Evolutionary conservation across 2,329 filamentous ascomycete species (phyloP).

Genomic region (Hymenoscyphus repandus): DNA sequence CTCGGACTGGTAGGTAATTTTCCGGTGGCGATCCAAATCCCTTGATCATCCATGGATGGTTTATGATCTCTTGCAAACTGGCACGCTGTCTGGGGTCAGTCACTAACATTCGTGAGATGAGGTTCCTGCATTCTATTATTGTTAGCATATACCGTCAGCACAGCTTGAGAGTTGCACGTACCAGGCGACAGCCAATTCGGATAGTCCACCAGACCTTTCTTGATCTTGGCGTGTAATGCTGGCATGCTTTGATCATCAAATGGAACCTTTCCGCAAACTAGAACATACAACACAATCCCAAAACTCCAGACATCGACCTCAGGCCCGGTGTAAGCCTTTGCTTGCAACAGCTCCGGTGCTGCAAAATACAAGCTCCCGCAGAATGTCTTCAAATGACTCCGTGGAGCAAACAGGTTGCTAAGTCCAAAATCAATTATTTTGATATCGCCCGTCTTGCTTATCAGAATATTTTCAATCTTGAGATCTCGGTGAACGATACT

Average conservation of each 20-base stretch:
- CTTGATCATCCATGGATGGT: conserved; percentile 92
- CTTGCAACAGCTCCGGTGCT: conserved; percentile 88
- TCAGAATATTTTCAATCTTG: conserved; percentile 98
- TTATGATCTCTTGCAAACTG: conserved; percentile 86
- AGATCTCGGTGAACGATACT: conserved; percentile 96
- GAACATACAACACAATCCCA: conserved; percentile 92
- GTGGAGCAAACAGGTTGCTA: conserved; percentile 90
- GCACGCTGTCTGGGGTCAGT: conserved; percentile 87
- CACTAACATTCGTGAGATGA: conserved; percentile 92
- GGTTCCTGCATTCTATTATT: conserved; percentile 75
- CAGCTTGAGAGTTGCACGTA: conserved; percentile 42
- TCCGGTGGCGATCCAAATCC: conserved; percentile 83
- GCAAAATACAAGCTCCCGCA: conserved; percentile 98
- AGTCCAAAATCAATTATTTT: conserved; percentile 99
- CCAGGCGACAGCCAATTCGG: conserved; percentile 87
- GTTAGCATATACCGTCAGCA: conserved; percentile 12
- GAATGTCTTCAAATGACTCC: conserved; percentile 85
- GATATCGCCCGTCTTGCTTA: conserved; percentile 98
- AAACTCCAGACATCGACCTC: conserved; percentile 99
- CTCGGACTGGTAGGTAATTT: conserved; percentile 78
- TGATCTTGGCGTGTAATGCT: conserved; percentile 96
- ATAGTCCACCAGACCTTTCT: conserved; percentile 93
- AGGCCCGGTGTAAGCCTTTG: conserved; percentile 88
- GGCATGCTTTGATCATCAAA: conserved; percentile 99
- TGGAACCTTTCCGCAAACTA: conserved; percentile 96